Percentiles rank a stretch among this genome's conserved stretches.
Evolutionary conservation across 2,329 filamentous ascomycete genomes (phyloP).

Genomic region (Pochonia chlamydosporia): DNA sequence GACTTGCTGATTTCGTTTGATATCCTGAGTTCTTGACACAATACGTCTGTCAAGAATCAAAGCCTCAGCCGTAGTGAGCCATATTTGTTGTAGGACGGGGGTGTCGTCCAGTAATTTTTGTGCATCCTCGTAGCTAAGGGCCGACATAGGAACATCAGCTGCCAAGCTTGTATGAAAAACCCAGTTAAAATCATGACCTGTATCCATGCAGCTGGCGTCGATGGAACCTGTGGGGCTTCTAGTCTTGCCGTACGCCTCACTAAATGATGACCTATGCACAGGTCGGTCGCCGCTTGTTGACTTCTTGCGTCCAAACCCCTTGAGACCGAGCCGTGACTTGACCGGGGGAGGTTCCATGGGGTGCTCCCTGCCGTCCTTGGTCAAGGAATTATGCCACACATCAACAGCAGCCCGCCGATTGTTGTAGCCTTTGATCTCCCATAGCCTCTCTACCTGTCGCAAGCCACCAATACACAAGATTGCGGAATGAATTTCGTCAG

Average conservation of each 20-base stretch:
- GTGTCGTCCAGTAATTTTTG: constrained; percentile 48
- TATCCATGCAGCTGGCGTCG: constrained; percentile 21
- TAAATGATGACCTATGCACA: constrained; percentile 15
- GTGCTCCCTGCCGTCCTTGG: constrained; percentile 39
- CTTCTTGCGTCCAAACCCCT: constrained; percentile 53
- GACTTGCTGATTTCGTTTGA: constrained; percentile 57
- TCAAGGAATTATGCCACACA: constrained; percentile 49
- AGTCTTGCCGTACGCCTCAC: constrained; percentile 17
- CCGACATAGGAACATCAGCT: constrained; percentile 57
- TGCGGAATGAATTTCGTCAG: constrained; percentile 57
- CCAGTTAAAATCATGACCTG: constrained; percentile 28
- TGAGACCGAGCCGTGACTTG: constrained; percentile 47
- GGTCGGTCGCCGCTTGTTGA: constrained; percentile 30
- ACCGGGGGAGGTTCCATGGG: constrained; percentile 29
- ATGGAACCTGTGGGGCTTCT: constrained; percentile 24
- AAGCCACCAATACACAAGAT: constrained; percentile 56
- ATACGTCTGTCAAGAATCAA: constrained; percentile 54
- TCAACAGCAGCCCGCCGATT: constrained; percentile 53
- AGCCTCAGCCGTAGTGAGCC: constrained; percentile 58
- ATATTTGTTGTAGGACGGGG: constrained; percentile 53
- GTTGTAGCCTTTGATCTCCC: constrained; percentile 64
- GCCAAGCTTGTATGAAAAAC: constrained; percentile 56
- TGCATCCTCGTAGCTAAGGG: constrained; percentile 44
- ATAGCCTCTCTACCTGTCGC: constrained; percentile 56
- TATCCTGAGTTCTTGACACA: constrained; percentile 52